These are phyloP conservation scores for Plasmodium chabaudi DNA, from an alignment of 169 alveolate genomes.

Conservation along the genomic window DNA sequence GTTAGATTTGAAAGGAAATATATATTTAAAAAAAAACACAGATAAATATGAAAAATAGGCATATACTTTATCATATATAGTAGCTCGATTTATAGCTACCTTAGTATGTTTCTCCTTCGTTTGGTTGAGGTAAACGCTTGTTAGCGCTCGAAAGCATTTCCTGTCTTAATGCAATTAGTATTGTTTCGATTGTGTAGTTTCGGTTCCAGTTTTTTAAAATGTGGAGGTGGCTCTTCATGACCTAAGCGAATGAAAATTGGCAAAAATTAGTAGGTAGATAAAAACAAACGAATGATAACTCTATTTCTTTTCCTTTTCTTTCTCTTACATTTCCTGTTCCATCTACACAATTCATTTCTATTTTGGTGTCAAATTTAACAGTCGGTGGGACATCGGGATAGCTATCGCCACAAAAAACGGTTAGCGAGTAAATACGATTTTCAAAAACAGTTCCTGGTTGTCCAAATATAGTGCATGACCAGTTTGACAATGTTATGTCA, in stretches of 20 bases:
- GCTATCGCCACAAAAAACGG: constrained; percentile 93
- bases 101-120: constrained; percentile 94
- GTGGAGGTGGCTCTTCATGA: constrained; percentile 84
- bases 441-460: constrained; percentile 96
- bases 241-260: constrained; percentile 70
- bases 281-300: no score
- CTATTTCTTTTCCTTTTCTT: neutral
- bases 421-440: constrained; percentile 94
- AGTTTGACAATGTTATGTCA: constrained; percentile 94
- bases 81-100: neutral
- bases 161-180: constrained; percentile 91
- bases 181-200: constrained; percentile 92
- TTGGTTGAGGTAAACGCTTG: constrained; percentile 95
- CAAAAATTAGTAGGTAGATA: no score
- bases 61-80: neutral
- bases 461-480: constrained; percentile 96
- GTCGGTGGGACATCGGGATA: constrained; percentile 98
- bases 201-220: constrained; percentile 93
- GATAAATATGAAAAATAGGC: no score
- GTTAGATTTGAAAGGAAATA: no score
- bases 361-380: constrained; percentile 93
- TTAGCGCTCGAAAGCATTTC: constrained; percentile 93
- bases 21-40: no score
- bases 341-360: constrained; percentile 94
- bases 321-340: constrained; percentile 88